phyloP scores from a whole-genome alignment of 2,329 filamentous ascomycete species.

The Hypoxylon sp. region DNA sequence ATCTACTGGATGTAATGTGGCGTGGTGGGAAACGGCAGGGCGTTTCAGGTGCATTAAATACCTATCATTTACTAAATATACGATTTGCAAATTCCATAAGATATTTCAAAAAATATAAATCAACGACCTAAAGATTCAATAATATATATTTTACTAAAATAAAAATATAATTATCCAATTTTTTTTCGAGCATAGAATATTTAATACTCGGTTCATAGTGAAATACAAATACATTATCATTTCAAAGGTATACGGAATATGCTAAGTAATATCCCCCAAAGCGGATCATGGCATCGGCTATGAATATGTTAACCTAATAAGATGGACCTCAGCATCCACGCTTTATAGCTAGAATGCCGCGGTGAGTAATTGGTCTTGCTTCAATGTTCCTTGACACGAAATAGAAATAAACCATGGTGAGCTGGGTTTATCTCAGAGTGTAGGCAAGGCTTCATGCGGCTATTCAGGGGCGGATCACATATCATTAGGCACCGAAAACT shows the following conservation, averaged over 20 bases:
- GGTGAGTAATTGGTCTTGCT: constrained; percentile 74
- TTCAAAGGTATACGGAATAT: background rate
- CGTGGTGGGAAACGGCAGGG: no score
- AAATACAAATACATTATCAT: no score
- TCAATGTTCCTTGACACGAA: constrained; percentile 83
- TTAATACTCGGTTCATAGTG: no score
- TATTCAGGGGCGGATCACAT: constrained; percentile 16
- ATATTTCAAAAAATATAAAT: no score
- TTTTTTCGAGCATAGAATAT: no score
- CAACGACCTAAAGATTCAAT: background rate
- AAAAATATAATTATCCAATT: no score
- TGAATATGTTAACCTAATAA: constrained; percentile 69
- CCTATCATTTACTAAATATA: no score
- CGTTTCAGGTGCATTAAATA: background rate
- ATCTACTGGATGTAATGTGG: background rate
- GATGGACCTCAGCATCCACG: constrained; percentile 78
- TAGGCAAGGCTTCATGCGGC: constrained; percentile 70
- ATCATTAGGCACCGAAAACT: constrained; percentile 29
- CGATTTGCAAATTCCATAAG: no score
- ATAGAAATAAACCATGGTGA: constrained; percentile 81
- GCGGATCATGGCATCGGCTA: background rate
- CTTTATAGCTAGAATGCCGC: constrained; percentile 64
- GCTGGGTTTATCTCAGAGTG: constrained; percentile 82
- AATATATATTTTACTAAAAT: no score
- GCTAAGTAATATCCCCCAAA: no score